A percentile compares a stretch with the other conserved stretches of the same genome.
These are phyloP conservation scores for Lachnellula suecica DNA, from an alignment of 2,329 filamentous ascomycete species.

Conservation along the genomic window DNA sequence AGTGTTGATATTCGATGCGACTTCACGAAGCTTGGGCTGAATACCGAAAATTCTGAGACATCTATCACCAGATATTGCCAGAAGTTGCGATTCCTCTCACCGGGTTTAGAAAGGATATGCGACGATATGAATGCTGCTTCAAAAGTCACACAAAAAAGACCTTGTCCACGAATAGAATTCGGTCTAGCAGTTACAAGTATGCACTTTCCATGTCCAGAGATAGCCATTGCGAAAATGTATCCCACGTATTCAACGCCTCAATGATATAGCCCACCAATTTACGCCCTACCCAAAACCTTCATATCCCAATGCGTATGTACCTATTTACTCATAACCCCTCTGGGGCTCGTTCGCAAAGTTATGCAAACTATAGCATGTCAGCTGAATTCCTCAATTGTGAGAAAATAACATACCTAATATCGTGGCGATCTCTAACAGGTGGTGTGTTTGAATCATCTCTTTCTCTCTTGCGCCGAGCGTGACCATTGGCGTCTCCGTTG, in stretches of 20 bases:
- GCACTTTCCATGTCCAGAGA: background rate
- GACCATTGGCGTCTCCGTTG: conserved; percentile 23
- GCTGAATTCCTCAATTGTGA: background rate
- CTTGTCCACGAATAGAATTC: background rate
- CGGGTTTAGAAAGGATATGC: too few species aligned
- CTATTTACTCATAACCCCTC: conserved; percentile 26
- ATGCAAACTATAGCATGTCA: conserved; percentile 23
- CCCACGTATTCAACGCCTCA: conserved; percentile 1
- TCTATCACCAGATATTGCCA: too few species aligned
- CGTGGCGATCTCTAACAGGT: conserved; percentile 33
- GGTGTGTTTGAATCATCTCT: conserved; percentile 27
- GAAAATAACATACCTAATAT: conserved; percentile 31
- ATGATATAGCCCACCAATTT: background rate
- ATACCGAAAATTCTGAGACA: too few species aligned
- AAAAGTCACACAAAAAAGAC: background rate
- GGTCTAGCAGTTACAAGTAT: background rate
- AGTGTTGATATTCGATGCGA: too few species aligned
- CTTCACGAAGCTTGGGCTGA: too few species aligned
- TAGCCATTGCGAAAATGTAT: too few species aligned
- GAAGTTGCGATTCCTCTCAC: too few species aligned
- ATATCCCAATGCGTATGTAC: conserved; percentile 7
- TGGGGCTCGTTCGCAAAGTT: conserved; percentile 30
- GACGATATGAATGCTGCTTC: too few species aligned
- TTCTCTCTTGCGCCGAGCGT: conserved; percentile 27
- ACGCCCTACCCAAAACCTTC: conserved; percentile 7